Conservation (phyloP, 495 filamentous ascomycete genomes). For the Cryomyces antarcticus region DNA sequence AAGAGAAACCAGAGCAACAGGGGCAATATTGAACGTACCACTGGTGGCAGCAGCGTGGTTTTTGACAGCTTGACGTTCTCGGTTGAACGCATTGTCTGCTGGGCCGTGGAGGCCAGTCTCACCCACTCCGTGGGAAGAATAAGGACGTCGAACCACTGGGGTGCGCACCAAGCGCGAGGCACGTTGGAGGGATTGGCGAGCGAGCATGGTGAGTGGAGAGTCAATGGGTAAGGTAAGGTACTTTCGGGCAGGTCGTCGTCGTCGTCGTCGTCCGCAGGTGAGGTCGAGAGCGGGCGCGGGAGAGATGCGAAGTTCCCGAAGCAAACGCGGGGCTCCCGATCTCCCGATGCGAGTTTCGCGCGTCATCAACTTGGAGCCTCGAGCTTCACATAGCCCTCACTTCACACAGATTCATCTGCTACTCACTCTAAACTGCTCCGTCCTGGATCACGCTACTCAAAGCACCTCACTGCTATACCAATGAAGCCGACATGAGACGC, state of each 20-base stretch:
- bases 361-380: too few relatives aligned
- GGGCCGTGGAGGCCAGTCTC: conserved; percentile 3
- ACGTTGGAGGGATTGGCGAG: conserved; percentile 38
- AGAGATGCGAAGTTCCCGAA: too few relatives aligned
- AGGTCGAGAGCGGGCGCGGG: too few relatives aligned
- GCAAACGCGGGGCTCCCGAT: too few relatives aligned
- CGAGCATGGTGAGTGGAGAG: conserved; percentile 29
- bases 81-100: conserved; percentile 66
- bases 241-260: too few relatives aligned
- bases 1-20: background rate
- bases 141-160: conserved; percentile 37
- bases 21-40: conserved; percentile 25
- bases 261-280: too few relatives aligned
- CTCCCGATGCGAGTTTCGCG: too few relatives aligned
- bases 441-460: too few relatives aligned
- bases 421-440: too few relatives aligned
- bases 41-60: conserved; percentile 62
- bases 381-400: background rate
- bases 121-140: background rate
- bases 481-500: conserved; percentile 8
- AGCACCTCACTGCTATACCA: too few relatives aligned
- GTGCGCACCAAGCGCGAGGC: conserved; percentile 33
- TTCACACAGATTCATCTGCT: background rate
- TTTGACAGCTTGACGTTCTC: conserved; percentile 67
- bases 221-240: too few relatives aligned